Percentiles rank a stretch among this genome's conserved stretches.
These are phyloP conservation scores for Aspergillus piperis DNA, from an alignment of 2,329 filamentous ascomycete genomes.

Conservation along the genomic window DNA sequence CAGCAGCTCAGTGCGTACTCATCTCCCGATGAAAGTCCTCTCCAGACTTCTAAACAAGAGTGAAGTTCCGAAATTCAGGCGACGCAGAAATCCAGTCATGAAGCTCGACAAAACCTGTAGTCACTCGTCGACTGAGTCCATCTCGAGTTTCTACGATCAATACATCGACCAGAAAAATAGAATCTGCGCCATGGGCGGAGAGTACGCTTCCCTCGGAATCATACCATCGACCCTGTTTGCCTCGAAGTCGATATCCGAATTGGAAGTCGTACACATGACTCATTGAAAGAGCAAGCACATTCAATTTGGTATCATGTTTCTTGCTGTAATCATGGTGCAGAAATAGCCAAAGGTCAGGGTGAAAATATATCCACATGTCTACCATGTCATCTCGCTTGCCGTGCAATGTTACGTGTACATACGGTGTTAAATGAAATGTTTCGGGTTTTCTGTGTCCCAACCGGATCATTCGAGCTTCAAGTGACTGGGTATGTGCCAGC, in stretches of 20 bases:
- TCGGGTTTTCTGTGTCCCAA: background rate
- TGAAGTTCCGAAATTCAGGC: background rate
- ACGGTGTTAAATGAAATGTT: too few relatives aligned
- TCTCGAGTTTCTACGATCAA: background rate
- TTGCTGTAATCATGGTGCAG: background rate
- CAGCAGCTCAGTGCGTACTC: too few relatives aligned
- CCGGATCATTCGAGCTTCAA: background rate
- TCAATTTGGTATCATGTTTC: background rate
- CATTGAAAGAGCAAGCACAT: background rate
- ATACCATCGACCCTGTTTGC: background rate
- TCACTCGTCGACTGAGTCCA: background rate
- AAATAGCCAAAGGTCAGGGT: background rate
- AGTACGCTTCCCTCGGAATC: background rate
- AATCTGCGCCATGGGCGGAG: accelerated
- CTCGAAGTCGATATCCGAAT: too few relatives aligned
- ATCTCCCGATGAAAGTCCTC: too few relatives aligned
- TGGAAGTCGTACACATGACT: accelerated
- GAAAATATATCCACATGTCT: background rate
- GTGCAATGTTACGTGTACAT: background rate
- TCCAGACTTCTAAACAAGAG: background rate
- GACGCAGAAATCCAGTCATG: background rate
- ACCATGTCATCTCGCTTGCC: background rate
- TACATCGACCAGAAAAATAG: background rate
- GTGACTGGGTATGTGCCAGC: background rate
- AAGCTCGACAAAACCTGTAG: background rate